phyloP scores from a whole-genome alignment of 2,329 filamentous ascomycete genomes.

The Cercospora nicotianae region DNA sequence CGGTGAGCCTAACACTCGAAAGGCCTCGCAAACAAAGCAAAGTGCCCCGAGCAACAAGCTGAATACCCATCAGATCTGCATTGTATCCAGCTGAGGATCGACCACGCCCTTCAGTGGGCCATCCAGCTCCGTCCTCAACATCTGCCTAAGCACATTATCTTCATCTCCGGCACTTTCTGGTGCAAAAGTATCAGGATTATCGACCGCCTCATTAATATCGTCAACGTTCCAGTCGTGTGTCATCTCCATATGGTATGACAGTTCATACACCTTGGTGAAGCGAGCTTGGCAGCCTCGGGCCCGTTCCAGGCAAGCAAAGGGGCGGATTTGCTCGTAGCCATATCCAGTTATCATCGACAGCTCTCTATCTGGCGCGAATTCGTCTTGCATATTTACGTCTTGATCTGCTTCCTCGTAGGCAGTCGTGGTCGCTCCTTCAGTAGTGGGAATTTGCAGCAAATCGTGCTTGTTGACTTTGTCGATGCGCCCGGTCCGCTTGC shows the following conservation, averaged over 20 bases:
- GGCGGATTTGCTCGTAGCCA: slow-evolving; percentile 54
- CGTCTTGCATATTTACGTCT: slow-evolving; percentile 22
- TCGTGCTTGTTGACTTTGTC: slow-evolving; percentile 5
- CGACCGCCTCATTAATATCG: slow-evolving; percentile 42
- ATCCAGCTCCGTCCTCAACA: slow-evolving; percentile 8
- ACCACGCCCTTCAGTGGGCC: background rate
- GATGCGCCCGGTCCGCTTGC: slow-evolving; percentile 14
- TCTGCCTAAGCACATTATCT: background rate
- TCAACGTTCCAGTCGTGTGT: slow-evolving; percentile 44
- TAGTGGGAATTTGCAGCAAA: background rate
- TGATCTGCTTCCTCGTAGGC: slow-evolving; percentile 11
- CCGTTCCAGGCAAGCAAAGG: slow-evolving; percentile 54
- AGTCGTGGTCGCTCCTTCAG: slow-evolving; percentile 8
- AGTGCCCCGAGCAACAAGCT: background rate
- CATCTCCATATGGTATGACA: slow-evolving; percentile 56
- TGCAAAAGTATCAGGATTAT: slow-evolving; percentile 15
- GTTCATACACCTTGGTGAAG: slow-evolving; percentile 60
- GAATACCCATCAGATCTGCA: background rate
- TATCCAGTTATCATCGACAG: slow-evolving; percentile 54
- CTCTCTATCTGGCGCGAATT: slow-evolving; percentile 13
- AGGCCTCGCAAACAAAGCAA: background rate
- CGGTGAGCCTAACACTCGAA: background rate
- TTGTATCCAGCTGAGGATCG: slow-evolving; percentile 1
- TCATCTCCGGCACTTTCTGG: background rate
- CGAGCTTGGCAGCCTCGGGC: slow-evolving; percentile 50